These are phyloP conservation scores for Aspergillus nidulans DNA, from an alignment of 495 filamentous ascomycete genomes.

Conservation along the genomic window DNA sequence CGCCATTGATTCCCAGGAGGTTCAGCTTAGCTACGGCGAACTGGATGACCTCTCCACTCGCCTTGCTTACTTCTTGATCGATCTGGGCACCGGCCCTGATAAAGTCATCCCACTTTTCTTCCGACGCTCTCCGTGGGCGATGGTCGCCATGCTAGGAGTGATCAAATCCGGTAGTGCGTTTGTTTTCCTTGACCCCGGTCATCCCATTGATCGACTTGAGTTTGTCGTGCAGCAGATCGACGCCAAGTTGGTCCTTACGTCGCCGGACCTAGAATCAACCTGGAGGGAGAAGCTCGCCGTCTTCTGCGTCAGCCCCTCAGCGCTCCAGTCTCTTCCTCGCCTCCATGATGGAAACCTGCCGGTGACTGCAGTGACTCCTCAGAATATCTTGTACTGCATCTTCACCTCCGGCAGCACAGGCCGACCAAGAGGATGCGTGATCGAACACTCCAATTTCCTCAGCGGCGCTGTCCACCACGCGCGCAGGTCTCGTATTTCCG, in stretches of 20 bases:
- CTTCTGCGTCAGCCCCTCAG: too few species aligned
- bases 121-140: too few species aligned
- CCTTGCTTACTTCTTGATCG: slow-evolving; percentile 23
- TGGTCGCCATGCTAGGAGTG: too few species aligned
- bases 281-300: too few species aligned
- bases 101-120: too few species aligned
- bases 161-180: too few species aligned
- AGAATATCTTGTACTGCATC: background rate
- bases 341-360: background rate
- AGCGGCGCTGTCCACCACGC: background rate
- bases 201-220: too few species aligned
- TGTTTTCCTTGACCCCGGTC: too few species aligned
- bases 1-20: slow-evolving; percentile 44
- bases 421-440: slow-evolving; percentile 37
- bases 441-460: slow-evolving; percentile 23
- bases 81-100: slow-evolving; percentile 27
- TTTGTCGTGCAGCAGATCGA: too few species aligned
- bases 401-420: slow-evolving; percentile 41
- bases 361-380: background rate
- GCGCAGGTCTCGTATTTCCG: slow-evolving; percentile 24
- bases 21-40: slow-evolving; percentile 46
- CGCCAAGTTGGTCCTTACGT: too few species aligned
- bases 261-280: too few species aligned
- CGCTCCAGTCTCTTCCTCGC: background rate
- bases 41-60: slow-evolving; percentile 30